Base-by-base conservation (phyloP, 768 basidiomycete genomes). In the Leccinum imitatum region DNA sequence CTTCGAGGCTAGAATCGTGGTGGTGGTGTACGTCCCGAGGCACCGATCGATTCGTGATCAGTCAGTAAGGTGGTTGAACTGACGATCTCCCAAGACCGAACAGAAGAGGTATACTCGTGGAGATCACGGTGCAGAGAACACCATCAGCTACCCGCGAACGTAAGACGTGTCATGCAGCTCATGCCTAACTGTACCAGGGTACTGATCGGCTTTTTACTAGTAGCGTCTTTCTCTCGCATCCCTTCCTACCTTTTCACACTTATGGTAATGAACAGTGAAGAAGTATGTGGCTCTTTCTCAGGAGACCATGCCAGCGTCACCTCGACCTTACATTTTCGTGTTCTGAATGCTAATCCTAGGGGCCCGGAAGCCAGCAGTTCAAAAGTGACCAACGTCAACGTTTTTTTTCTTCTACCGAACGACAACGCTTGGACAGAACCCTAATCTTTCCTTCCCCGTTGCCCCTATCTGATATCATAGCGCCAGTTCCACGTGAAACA, bases 1-100 rank as follows among this genome's bases (percentile, higher is more conserved):
- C 1, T 44, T 58, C 47, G 25, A 54, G 25, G 50, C 58, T 56
- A 54, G 54, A 30, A 23, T 11, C 30, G 48, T 47, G 62, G 59
- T 5, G 6, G 47, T 48, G 62, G 59, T 4, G 6, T 46, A 21
- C 44, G 19, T 7, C 23, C 39, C 46, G 54, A 46, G 17, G 46
- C 10, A 13, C 23, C 54, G 23, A 25, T 44, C 25, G 35, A 51
- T 54, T 19, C 9, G 23, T 41, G 27, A 11, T 13, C 23, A 25
- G 14, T n/a, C 19, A 41, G 21, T 11, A 23, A 47, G 17, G 17
- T 56, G 35, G 44, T 13, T 33, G 33, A 19, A 50, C 46, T n/a
- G 56, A 64, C 13, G 21, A 54, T 35, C 11, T 31, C 19, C 41
- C 23, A 35, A 25, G 11, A 50, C 35, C 9, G 23, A 50, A 33